Evolutionary conservation across 306 rosid genomes (phyloP).

Genomic region (Vigna nakashimae): DNA sequence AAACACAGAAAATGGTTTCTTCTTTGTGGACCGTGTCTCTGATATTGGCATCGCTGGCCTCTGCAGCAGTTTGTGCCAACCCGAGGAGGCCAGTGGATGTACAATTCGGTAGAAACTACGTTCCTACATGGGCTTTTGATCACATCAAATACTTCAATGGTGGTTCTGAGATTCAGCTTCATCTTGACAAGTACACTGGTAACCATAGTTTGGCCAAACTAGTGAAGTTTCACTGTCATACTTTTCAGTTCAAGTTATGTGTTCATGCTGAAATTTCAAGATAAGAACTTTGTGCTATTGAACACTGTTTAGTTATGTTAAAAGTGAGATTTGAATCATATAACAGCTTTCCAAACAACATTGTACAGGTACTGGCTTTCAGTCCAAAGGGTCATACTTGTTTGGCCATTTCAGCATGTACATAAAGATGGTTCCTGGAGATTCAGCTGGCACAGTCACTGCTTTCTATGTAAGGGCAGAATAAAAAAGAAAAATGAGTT

Average conservation of each 20-base stretch:
- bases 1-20: slow-evolving; percentile 49
- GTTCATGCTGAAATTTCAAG: neutral
- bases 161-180: slow-evolving; percentile 73
- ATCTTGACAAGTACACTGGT: slow-evolving; percentile 86
- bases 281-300: neutral
- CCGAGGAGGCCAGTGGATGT: slow-evolving; percentile 62
- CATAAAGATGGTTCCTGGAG: slow-evolving; percentile 78
- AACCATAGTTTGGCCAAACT: neutral
- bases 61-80: slow-evolving; percentile 43
- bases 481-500: too few species aligned
- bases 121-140: slow-evolving; percentile 87
- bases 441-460: slow-evolving; percentile 92
- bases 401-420: slow-evolving; percentile 89
- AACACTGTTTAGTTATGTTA: neutral
- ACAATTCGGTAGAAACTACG: slow-evolving; percentile 69
- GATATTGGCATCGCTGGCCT: slow-evolving; percentile 38
- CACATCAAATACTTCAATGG: slow-evolving; percentile 81
- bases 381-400: slow-evolving; percentile 84
- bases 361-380: slow-evolving; percentile 80
- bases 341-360: neutral
- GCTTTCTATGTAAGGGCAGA: slow-evolving; percentile 70
- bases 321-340: neutral
- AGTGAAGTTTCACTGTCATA: neutral
- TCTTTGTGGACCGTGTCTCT: slow-evolving; percentile 38
- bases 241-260: neutral